Conservation (phyloP, 2,329 filamentous ascomycete genomes). For the Colletotrichum eremochloae region DNA sequence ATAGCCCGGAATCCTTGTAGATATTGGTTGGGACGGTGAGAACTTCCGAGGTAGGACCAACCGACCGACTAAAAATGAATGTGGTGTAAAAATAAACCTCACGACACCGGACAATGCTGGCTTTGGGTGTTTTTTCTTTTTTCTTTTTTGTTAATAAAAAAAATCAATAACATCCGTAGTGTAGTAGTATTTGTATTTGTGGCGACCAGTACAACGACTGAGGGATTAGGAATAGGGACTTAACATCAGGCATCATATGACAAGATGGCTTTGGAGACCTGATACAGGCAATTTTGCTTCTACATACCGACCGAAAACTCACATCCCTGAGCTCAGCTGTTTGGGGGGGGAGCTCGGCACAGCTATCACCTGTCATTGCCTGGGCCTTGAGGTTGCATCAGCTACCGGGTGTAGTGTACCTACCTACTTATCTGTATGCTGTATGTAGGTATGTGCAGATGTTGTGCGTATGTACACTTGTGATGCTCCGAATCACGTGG, state of each 20-base stretch:
- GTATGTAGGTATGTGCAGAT: no score
- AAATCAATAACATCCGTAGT: background rate
- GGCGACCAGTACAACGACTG: background rate
- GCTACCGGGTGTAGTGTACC: no score
- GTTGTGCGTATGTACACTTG: no score
- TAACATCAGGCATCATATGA: background rate
- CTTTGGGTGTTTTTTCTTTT: no score
- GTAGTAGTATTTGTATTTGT: background rate
- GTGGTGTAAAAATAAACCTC: no score
- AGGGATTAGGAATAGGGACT: background rate
- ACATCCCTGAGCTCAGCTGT: background rate
- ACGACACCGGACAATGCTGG: no score
- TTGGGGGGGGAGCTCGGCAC: background rate
- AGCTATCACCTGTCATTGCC: background rate
- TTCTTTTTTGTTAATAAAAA: no score
- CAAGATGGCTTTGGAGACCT: background rate
- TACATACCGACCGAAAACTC: no score
- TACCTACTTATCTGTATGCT: no score
- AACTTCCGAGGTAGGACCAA: background rate
- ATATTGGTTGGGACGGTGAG: slow-evolving; percentile 26
- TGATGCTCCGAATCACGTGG: slow-evolving; percentile 1
- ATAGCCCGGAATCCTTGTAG: slow-evolving; percentile 26
- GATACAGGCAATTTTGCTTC: background rate
- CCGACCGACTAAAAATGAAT: background rate
- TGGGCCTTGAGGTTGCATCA: no score